Evolutionary conservation across 1,284 basidiomycete species (phyloP).

Genomic region (Abortiporus biennis): DNA sequence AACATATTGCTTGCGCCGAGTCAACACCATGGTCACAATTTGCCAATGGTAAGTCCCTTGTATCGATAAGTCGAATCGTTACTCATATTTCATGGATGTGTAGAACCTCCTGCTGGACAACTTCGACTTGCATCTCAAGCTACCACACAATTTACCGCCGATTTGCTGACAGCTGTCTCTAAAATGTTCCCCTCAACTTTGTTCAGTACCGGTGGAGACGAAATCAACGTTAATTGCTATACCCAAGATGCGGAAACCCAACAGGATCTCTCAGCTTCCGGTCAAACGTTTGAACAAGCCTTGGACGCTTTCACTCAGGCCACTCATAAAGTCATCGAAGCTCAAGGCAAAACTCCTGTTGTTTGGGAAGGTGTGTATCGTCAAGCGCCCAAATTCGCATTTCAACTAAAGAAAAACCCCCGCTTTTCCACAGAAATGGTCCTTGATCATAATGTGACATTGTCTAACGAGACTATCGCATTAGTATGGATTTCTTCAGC

Average conservation of each 20-base stretch:
- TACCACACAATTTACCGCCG: conserved; percentile 38
- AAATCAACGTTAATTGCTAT: conserved; percentile 72
- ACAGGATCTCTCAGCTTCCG: conserved; percentile 37
- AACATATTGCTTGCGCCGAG: conserved; percentile 68
- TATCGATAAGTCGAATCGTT: conserved; percentile 1
- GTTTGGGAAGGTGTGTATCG: conserved; percentile 61
- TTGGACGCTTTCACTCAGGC: conserved; percentile 54
- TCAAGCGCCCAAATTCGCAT: no score
- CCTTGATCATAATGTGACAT: conserved; percentile 52
- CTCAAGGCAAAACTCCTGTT: conserved; percentile 49
- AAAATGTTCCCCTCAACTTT: conserved; percentile 50
- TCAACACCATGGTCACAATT: conserved; percentile 57
- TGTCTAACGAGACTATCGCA: conserved; percentile 65
- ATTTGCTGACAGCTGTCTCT: conserved; percentile 37
- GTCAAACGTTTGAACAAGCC: conserved; percentile 56
- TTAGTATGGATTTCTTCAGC: conserved; percentile 53
- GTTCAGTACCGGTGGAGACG: conserved; percentile 81
- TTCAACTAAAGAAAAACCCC: not conserved
- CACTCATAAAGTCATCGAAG: conserved; percentile 40
- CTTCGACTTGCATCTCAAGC: conserved; percentile 55
- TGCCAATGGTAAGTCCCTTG: conserved; percentile 41
- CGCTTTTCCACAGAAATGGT: conserved; percentile 52
- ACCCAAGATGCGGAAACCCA: conserved; percentile 54
- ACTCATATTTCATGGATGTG: not conserved
- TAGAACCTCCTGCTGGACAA: conserved; percentile 79